Conservation (phyloP, 495 filamentous ascomycete species). For the Tuber umbilicatum region DNA sequence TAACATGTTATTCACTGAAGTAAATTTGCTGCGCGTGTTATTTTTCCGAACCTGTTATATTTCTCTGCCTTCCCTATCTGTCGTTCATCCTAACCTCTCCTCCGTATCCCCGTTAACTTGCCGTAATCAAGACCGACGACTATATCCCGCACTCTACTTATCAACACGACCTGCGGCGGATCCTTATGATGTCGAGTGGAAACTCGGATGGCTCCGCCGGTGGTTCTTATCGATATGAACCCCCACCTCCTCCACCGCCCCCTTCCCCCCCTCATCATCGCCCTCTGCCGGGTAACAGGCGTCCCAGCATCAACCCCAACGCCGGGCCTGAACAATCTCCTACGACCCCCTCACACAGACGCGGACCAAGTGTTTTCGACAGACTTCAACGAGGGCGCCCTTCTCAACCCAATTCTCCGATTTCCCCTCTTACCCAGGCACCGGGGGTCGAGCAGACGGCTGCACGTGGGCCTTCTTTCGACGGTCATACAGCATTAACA, state of each 20-base stretch:
- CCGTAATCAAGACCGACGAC: background rate
- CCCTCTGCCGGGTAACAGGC: constrained; percentile 1
- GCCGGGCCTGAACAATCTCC: background rate
- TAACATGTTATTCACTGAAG: constrained; percentile 3
- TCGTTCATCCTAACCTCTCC: background rate
- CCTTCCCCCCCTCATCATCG: background rate
- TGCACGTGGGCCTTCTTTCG: background rate
- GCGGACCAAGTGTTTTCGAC: background rate
- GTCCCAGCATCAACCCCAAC: background rate
- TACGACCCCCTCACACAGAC: background rate
- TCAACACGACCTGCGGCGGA: constrained; percentile 1
- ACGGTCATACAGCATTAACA: background rate
- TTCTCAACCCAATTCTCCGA: background rate
- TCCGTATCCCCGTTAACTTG: background rate
- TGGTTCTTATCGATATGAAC: background rate
- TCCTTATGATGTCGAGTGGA: constrained; percentile 3
- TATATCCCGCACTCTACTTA: background rate
- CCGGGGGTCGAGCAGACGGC: background rate
- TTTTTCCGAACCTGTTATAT: constrained; percentile 1
- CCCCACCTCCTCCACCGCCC: constrained; percentile 1
- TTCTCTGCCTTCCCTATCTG: background rate
- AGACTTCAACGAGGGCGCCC: background rate
- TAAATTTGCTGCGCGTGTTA: background rate
- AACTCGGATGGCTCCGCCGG: background rate
- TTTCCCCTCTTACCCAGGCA: background rate